Evolutionary conservation across 163 green algal species (phyloP), one percentile per base, ranked within the genome.

Genomic region (Volvox carteri): DNA sequence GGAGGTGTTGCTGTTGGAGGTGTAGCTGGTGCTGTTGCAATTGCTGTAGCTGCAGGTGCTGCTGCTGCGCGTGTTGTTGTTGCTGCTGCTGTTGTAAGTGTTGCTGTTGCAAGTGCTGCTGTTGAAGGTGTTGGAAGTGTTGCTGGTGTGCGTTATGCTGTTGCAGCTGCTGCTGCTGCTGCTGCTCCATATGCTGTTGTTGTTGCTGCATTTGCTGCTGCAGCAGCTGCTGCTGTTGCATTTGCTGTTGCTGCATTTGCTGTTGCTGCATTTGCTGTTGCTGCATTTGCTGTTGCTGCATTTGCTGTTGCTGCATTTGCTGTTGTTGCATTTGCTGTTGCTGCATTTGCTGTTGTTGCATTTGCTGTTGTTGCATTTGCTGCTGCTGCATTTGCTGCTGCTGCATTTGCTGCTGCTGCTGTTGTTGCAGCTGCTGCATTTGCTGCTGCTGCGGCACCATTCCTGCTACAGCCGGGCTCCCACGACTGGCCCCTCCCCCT

Each of bases 371-470:
- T 42, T 79, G 62, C 4, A 74, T 41, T 11, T 54, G 72, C 30
- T 79, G 72, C 5, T 62, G 72, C 25, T 79, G 72, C 19, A 56
- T 41, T 9, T 41, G 25, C 72, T 79, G 72, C 42, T 41, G 42
- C 42, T 62, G 41, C 39, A 62, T 42, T 9, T 81, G 73, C 23
- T 81, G 73, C 46, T 39, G 46, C 28, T 65, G 44, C 46, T 81
- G 73, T 58, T 56, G 39, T 25, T 56, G 23, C 44, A 60, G 44
- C 41, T 74, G 25, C 25, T n/a, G 56, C 67, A 46, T 23, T 1
- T 80, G 78, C 76, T 84, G 76, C 48, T 83, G 75, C n/a, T 79
- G 72, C 42, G 39, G 73, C 33, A 75, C 65, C 65, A 75, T 48
- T 21, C 65, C 65, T 1, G 65, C n/a, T 33, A 75, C 28, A 4